phyloP scores from a whole-genome alignment of 73 alveolate species.

The Paramecium primaurelia region DNA sequence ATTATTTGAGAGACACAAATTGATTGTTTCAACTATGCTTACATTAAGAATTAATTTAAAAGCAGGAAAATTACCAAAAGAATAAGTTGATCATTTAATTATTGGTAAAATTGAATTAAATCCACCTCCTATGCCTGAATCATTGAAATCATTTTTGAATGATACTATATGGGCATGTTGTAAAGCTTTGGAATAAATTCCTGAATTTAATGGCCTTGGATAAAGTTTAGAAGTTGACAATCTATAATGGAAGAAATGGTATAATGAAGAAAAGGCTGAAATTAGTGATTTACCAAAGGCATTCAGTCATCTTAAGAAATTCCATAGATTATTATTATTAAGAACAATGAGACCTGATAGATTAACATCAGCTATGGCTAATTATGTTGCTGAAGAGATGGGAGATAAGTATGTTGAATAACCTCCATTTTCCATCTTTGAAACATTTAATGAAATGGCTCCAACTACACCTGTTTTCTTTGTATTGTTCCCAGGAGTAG shows the following conservation, averaged over 20 bases:
- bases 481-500: slow-evolving; percentile 99
- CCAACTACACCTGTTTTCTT: slow-evolving; percentile 96
- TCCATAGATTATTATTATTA: slow-evolving; percentile 96
- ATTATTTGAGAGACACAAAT: slow-evolving; percentile 96
- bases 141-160: slow-evolving; percentile 77
- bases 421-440: slow-evolving; percentile 95
- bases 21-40: slow-evolving; percentile 98
- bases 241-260: slow-evolving; percentile 99
- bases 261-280: slow-evolving; percentile 99
- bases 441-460: slow-evolving; percentile 93
- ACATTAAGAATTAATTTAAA: slow-evolving; percentile 89
- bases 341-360: slow-evolving; percentile 99
- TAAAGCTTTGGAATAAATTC: slow-evolving; percentile 74
- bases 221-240: slow-evolving; percentile 90
- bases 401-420: slow-evolving; percentile 95
- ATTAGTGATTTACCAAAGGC: slow-evolving; percentile 98
- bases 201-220: slow-evolving; percentile 69
- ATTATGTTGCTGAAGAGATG: slow-evolving; percentile 88
- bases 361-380: slow-evolving; percentile 94
- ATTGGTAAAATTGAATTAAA: slow-evolving; percentile 79
- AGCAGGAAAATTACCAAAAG: slow-evolving; percentile 84
- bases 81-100: slow-evolving; percentile 77
- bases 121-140: slow-evolving; percentile 77
- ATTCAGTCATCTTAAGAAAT: slow-evolving; percentile 80
- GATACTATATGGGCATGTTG: slow-evolving; percentile 85